Base-by-base conservation (phyloP, 1,139 yeast species). In the Magnusiomyces suaveolens region DNA sequence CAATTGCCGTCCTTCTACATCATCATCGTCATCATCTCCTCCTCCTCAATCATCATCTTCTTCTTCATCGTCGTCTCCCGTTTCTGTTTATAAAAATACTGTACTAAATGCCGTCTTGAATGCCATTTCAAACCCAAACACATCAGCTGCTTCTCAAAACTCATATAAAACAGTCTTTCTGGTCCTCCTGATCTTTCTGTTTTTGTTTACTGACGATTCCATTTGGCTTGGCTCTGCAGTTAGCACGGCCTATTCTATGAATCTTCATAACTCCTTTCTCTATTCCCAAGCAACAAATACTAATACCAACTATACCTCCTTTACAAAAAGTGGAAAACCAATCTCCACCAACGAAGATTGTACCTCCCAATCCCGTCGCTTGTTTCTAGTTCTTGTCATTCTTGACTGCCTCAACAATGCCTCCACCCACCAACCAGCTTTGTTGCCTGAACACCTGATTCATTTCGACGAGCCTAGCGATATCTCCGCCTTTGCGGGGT, bases 161-260 rank as follows among this genome's bases (percentile, higher is more conserved):
- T n/a, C 33, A 29, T 6, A 12, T 16, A 38, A n/a, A 16, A 38
- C 41, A 16, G 41, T 38, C 18, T 51, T 38, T 29, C 38, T 51
- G 23, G 52, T 51, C 12, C 50, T 51, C 25, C 44, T 39, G 12
- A 29, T 54, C 3, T 48, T 51, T 23, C 33, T 54, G 43, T 73
- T 70, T 47, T 62, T 72, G 54, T 71, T 67, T 54, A 65, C 73
- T 16, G 64, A 65, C 21, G 71, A 68, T 52, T 60, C 68, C 41
- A 57, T 61, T 49, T 69, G 73, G 72, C 64, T 72, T 18, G 73
- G 73, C 2, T 63, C 71, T 14, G 72, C 73, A n/a, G 63, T 70
- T 39, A 68, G 71, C 26, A 58, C 66, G 26, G 66, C 67, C 3
- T 64, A 62, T 57, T 62, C 59, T 38, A 59, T 65, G 59, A 54